These are phyloP conservation scores for Neovahlkampfia damariscottae DNA, from an alignment of 78 protist genomes.

Conservation along the genomic window DNA sequence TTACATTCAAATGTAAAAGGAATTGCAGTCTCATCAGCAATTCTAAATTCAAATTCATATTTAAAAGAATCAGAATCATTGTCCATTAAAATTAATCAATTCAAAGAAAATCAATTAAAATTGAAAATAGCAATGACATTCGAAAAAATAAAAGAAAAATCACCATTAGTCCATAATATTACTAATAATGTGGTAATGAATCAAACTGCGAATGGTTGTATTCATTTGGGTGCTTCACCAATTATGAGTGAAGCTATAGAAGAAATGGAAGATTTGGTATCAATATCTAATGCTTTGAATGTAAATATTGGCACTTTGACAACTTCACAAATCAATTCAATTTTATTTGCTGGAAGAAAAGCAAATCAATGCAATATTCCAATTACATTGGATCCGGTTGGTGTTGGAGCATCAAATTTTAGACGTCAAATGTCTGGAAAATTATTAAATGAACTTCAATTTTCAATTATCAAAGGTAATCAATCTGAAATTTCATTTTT, in stretches of 20 bases:
- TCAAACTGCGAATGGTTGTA: background rate
- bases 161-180: background rate
- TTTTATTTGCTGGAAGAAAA: background rate
- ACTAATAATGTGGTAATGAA: background rate
- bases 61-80: background rate
- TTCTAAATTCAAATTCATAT: background rate
- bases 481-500: background rate
- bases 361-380: background rate
- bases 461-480: background rate
- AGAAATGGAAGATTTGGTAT: background rate
- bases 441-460: background rate
- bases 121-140: background rate
- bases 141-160: background rate
- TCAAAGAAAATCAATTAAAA: background rate
- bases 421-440: background rate
- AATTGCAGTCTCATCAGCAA: background rate
- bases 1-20: background rate
- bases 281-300: background rate
- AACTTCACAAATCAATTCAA: background rate
- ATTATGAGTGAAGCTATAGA: background rate
- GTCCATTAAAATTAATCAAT: background rate
- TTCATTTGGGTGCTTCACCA: slow-evolving; percentile 3
- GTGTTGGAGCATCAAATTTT: background rate
- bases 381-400: background rate
- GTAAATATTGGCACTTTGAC: background rate